Evolutionary conservation across 2,329 filamentous ascomycete genomes (phyloP), one percentile per base, ranked within the genome.

Genomic region (Pseudohalonectria lignicola): DNA sequence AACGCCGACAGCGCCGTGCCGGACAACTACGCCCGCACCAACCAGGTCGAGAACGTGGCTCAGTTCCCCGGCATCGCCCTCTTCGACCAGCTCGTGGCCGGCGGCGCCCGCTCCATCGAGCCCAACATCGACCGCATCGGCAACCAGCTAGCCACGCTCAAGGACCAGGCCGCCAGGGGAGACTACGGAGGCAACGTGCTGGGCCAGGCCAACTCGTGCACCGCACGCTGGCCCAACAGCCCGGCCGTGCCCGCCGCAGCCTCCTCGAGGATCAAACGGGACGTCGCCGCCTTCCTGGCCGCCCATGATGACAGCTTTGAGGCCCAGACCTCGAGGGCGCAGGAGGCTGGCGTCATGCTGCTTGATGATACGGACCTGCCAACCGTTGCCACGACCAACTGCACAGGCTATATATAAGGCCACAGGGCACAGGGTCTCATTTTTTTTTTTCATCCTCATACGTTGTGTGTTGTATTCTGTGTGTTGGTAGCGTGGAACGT

Each of bases 1-100:
- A 36, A 32, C 29, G 34, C 29, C 28, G 39, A 40, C 33, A 40
- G 38, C 20, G 39, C 39, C 11, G 39, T 40, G 16, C 39, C 39
- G 4, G 33, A 40, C 34, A 10, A 9, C 19, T 36, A 40, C n/a
- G 39, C 39, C 9, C 34, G 34, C 4, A 20, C 28, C n/a, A 33
- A 21, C 39, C 39, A 40, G 28, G 15, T 40, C 26, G 39, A 40
- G 36, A 40, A 40, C 34, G 28, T 36, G 11, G 39, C 39, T 3
- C 39, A 40, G 29, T 36, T 32, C 39, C 39, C 39, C 2, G 39
- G 17, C 20, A 33, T 36, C 15, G 29, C 26, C 13, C 33, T 36
- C 3, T 40, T 36, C 17, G 34, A 40, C 21, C 34, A 31, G n/a
- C 34, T 36, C 18, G 33, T 40, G 10, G 11, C 39, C 4, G 39